A percentile compares a stretch with the other conserved stretches of the same genome.
Conservation (phyloP, 2,329 filamentous ascomycete genomes). For the Colletotrichum sp. region DNA sequence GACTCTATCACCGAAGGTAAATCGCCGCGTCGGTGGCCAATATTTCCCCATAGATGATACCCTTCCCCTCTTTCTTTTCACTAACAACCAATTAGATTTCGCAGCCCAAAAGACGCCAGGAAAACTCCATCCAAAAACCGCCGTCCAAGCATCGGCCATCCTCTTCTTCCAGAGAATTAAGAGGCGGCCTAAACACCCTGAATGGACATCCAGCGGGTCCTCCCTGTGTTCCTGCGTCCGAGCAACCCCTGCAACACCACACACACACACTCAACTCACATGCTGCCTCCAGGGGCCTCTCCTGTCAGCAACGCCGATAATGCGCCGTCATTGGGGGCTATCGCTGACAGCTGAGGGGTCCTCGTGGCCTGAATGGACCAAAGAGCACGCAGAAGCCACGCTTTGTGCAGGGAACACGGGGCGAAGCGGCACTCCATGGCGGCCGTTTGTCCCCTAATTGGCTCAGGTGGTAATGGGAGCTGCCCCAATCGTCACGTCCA, state of each 20-base stretch:
- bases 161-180: neutral
- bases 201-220: neutral
- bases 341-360: neutral
- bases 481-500: neutral
- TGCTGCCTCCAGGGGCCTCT: neutral
- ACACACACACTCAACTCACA: neutral
- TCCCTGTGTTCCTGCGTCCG: neutral
- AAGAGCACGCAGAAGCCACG: neutral
- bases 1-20: neutral
- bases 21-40: neutral
- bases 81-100: neutral
- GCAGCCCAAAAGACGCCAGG: neutral
- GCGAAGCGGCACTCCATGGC: neutral
- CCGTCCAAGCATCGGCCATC: neutral
- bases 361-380: neutral
- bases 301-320: constrained; percentile 5
- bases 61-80: neutral
- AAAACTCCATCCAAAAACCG: neutral
- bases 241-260: neutral
- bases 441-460: neutral
- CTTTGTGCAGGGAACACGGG: neutral
- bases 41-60: neutral
- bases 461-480: neutral
- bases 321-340: neutral
- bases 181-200: constrained; percentile 14